Evolutionary conservation across 2,329 filamentous ascomycete genomes (phyloP), one percentile per base, ranked within the genome.

Genomic region (Diaporthe sp.): DNA sequence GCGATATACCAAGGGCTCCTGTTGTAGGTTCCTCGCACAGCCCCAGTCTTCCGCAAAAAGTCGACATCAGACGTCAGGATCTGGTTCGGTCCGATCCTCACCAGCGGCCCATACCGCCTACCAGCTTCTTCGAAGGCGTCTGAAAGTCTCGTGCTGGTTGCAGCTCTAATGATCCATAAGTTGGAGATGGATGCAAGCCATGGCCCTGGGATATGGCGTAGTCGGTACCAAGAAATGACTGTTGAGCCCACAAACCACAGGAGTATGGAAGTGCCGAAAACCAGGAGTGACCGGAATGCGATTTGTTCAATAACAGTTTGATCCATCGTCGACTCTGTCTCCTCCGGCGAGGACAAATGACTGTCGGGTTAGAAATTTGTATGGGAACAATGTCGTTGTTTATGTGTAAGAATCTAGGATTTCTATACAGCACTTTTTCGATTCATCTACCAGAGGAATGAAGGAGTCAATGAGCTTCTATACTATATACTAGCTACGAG

Each of bases 41-140:
- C 79, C 3, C 77, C 78, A 58, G 82, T 81, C 28, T 81, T 80
- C 10, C 79, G 79, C n/a, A 85, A 75, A 5, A 83, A 75, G 10
- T 80, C 80, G 17, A 80, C 78, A 67, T 85, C 81, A 68, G 80
- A 80, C 1, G 83, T 86, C 17, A 83, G 76, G 12, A 86, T 79
- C 34, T 83, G 81, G 59, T 81, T 81, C 22, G 85, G 84, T 8
- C 83, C 84, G 55, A 86, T 79, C 62, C 84, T 81, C 9, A 81
- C 79, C 25, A 84, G 77, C 2, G 78, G 69, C 42, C 82, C 81
- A 72, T 82, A 81, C 10, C 73, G 76, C 13, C 77, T 58, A 13
- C 78, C 78, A 10, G 78, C 75, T 9, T 78, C 76, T 12, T 74
- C 75, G 67, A 81, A 81, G 12, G 75, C 59, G 17, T 79, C 74